Evolutionary conservation across 306 rosid genomes (phyloP).

Genomic region (Vigna unguiculata): DNA sequence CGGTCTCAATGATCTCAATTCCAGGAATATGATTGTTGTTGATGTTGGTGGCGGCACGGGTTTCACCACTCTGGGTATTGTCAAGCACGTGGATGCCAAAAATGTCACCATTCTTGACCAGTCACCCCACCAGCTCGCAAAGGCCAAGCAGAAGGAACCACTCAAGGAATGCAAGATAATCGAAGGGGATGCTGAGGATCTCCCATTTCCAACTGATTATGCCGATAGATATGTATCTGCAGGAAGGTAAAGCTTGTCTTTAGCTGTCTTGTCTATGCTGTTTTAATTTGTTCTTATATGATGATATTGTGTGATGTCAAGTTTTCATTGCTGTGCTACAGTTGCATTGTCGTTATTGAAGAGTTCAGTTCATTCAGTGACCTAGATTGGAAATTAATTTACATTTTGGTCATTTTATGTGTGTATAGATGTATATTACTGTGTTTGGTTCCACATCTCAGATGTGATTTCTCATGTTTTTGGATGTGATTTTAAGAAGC

Average conservation of each 20-base stretch:
- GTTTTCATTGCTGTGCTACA: constrained; percentile 14
- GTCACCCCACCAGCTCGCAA: constrained; percentile 96
- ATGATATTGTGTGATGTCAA: not conserved
- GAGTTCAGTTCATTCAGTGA: constrained; percentile 27
- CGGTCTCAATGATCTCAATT: constrained; percentile 70
- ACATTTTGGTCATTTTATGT: constrained; percentile 8
- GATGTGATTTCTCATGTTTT: not conserved
- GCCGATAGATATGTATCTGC: constrained; percentile 95
- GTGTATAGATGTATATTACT: not conserved
- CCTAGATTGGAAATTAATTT: constrained; percentile 14
- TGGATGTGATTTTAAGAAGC: not conserved
- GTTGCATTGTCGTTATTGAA: constrained; percentile 7
- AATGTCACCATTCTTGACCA: constrained; percentile 93
- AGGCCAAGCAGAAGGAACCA: constrained; percentile 87
- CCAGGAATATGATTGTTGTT: constrained; percentile 77
- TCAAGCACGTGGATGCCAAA: constrained; percentile 89
- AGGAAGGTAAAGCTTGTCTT: constrained; percentile 62
- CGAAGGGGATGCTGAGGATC: constrained; percentile 95
- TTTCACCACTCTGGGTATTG: constrained; percentile 88
- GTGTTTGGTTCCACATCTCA: not conserved
- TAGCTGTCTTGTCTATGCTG: not conserved
- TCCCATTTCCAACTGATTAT: constrained; percentile 87
- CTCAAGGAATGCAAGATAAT: constrained; percentile 83
- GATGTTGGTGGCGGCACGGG: constrained; percentile 97
- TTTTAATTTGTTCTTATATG: constrained; percentile 5